phyloP scores from a whole-genome alignment of 2,329 filamentous ascomycete genomes.

The Hirsutella minnesotensis region DNA sequence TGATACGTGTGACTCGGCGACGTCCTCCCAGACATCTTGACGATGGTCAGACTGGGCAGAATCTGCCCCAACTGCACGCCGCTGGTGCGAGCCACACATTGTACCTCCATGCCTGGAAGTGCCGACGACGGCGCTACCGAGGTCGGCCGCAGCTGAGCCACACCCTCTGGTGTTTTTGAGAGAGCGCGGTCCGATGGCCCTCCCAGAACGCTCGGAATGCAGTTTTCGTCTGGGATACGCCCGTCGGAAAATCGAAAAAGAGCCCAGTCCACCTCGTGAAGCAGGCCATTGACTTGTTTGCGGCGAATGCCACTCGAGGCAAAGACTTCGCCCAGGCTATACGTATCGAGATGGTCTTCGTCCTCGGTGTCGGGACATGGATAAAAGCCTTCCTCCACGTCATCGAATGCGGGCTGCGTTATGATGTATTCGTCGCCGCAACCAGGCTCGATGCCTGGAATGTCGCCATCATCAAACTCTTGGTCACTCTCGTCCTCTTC shows the following conservation, averaged over 20 bases:
- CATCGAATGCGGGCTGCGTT: conserved; percentile 85
- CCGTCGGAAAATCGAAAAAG: conserved; percentile 68
- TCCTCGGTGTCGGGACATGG: conserved; percentile 58
- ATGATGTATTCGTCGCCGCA: conserved; percentile 69
- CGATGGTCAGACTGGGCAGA: conserved; percentile 63
- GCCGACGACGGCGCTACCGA: conserved; percentile 46
- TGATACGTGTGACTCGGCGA: conserved; percentile 66
- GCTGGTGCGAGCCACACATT: conserved; percentile 79
- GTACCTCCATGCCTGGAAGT: conserved; percentile 66
- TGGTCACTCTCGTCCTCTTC: conserved; percentile 40
- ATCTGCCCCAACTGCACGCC: conserved; percentile 73
- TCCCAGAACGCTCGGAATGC: conserved; percentile 36
- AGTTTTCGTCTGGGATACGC: conserved; percentile 60
- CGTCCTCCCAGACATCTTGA: conserved; percentile 76
- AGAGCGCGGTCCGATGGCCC: conserved; percentile 6
- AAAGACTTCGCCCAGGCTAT: conserved; percentile 71
- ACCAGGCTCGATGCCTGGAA: conserved; percentile 62
- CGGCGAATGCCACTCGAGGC: conserved; percentile 83
- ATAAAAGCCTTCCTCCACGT: conserved; percentile 74
- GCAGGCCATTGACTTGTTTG: conserved; percentile 55
- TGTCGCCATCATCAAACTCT: conserved; percentile 58
- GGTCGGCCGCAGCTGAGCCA: conserved; percentile 35
- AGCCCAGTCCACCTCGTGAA: conserved; percentile 94
- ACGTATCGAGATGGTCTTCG: conserved; percentile 73
- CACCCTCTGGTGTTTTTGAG: conserved; percentile 12